Conservation (phyloP, 352 stramenopile genomes). For the Globisporangium radiosum region DNA sequence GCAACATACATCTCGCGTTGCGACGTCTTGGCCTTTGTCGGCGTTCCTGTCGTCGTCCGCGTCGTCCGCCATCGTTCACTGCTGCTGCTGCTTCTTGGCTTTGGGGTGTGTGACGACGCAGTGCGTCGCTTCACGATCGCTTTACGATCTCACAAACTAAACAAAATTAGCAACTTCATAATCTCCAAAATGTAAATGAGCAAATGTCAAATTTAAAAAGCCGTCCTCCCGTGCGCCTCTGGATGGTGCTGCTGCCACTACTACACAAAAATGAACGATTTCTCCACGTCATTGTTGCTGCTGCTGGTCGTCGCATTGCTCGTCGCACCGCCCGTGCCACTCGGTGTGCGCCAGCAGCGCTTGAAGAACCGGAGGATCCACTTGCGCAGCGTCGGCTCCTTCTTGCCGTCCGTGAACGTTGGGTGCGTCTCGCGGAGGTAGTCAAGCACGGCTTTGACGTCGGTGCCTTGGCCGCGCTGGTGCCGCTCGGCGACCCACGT, state of each 20-base stretch:
- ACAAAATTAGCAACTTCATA: no score
- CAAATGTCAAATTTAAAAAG: no score
- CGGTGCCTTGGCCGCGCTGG: conserved; percentile 52
- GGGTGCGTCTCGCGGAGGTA: conserved; percentile 62
- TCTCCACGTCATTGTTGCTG: conserved; percentile 27
- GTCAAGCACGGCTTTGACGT: conserved; percentile 61
- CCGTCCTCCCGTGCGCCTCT: no score
- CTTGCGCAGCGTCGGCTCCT: conserved; percentile 69
- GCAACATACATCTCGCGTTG: not conserved
- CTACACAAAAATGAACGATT: conserved; percentile 56
- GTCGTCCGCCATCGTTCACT: not conserved
- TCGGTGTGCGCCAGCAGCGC: conserved; percentile 46
- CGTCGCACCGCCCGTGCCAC: conserved; percentile 8
- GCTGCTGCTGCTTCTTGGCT: not conserved
- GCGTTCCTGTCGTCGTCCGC: not conserved
- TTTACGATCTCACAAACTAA: no score
- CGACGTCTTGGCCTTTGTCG: not conserved
- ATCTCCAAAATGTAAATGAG: no score
- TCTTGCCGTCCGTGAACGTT: conserved; percentile 73
- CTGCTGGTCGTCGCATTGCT: not conserved
- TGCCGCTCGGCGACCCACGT: conserved; percentile 65
- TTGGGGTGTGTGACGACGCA: not conserved
- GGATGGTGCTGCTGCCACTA: no score
- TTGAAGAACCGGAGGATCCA: conserved; percentile 84
- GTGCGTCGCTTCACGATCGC: no score